phyloP scores from a whole-genome alignment of 768 basidiomycete species.

The Mycena indigotica region DNA sequence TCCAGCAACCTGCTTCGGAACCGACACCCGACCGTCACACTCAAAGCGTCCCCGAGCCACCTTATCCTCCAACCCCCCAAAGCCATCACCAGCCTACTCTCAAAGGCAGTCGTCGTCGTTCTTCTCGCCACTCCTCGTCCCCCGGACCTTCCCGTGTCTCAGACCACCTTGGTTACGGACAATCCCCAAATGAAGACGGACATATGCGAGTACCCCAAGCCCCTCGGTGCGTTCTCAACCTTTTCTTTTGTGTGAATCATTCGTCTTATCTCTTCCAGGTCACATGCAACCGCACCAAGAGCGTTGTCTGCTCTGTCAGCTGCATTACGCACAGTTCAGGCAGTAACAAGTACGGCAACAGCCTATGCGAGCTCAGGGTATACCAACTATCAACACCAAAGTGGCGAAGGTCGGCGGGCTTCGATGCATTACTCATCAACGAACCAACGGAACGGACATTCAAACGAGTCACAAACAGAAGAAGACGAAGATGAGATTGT shows the following conservation, averaged over 20 bases:
- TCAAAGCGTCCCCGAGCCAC: background rate
- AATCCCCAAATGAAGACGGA: background rate
- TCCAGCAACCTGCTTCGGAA: background rate
- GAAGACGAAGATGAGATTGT: conserved; percentile 10
- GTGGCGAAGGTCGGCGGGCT: background rate
- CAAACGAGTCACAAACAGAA: background rate
- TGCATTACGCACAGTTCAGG: conserved; percentile 13
- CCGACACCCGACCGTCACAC: background rate
- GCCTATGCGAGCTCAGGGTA: conserved; percentile 4
- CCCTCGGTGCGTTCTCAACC: conserved; percentile 4
- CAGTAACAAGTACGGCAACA: conserved; percentile 8
- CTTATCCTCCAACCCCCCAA: conserved; percentile 1
- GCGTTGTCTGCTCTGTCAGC: conserved; percentile 19
- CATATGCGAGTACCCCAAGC: conserved; percentile 12
- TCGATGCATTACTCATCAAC: background rate
- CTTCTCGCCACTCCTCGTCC: background rate
- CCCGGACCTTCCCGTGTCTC: background rate
- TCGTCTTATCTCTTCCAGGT: conserved; percentile 1
- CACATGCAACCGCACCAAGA: background rate
- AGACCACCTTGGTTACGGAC: background rate
- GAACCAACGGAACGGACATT: background rate
- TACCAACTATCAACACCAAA: background rate
- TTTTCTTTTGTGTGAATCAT: background rate
- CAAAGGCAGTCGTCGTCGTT: conserved; percentile 1
- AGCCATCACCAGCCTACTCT: background rate